phyloP scores from a whole-genome alignment of 441 rosid species.

The Bruguiera hainesii region DNA sequence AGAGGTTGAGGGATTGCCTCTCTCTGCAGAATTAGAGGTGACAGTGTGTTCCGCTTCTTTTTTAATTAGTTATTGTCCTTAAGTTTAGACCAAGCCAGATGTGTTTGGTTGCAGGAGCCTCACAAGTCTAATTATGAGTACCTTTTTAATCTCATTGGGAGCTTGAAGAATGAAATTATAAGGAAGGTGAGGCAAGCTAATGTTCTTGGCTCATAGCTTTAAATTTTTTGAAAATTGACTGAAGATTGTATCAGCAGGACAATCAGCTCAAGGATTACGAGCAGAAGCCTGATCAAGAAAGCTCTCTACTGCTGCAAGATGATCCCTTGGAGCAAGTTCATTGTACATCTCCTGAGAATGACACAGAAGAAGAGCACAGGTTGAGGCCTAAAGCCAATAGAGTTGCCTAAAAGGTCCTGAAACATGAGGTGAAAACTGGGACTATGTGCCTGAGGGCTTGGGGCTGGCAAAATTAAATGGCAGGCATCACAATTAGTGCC shows the following conservation, averaged over 20 bases:
- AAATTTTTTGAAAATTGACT: conserved; percentile 6
- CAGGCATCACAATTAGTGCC: neutral
- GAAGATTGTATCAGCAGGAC: conserved; percentile 24
- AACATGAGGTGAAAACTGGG: neutral
- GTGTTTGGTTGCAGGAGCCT: conserved; percentile 30
- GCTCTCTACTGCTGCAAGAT: conserved; percentile 5
- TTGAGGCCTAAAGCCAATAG: neutral
- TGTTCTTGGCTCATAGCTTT: neutral
- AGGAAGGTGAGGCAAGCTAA: conserved; percentile 24
- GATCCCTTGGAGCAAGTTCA: neutral
- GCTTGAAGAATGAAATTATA: conserved; percentile 37
- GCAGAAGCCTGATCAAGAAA: neutral
- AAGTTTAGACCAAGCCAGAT: neutral
- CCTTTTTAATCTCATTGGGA: conserved; percentile 32
- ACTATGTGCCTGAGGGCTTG: neutral
- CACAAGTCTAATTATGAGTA: conserved; percentile 34
- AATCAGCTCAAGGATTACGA: conserved; percentile 9
- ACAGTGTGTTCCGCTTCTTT: neutral
- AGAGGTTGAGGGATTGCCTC: conserved; percentile 36
- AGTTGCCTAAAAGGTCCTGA: neutral
- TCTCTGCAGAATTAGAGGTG: conserved; percentile 35
- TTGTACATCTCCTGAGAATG: neutral
- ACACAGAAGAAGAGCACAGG: neutral
- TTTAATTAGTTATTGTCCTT: neutral
- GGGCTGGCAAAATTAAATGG: neutral